A percentile compares a stretch with the other conserved stretches of the same genome.
Conservation (phyloP, 371 early-diverging fungal genomes). For the Saksenaea vasiformis region DNA sequence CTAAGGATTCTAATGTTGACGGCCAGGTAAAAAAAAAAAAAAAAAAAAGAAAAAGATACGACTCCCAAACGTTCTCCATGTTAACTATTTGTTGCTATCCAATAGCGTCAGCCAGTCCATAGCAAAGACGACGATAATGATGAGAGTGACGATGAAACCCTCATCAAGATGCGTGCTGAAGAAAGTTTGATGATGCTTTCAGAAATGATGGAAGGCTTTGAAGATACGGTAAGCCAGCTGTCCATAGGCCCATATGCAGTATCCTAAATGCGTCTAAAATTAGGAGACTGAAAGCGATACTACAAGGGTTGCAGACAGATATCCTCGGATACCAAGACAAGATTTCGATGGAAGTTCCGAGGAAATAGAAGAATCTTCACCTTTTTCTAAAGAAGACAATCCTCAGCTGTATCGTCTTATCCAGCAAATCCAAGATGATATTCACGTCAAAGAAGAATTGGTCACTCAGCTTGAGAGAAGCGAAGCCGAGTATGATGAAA, state of each 20-base stretch:
- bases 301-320: conserved; percentile 6
- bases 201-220: conserved; percentile 3
- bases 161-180: neutral
- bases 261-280: neutral
- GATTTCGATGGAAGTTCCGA: conserved; percentile 11
- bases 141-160: neutral
- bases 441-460: conserved; percentile 58
- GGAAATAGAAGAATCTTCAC: conserved; percentile 17
- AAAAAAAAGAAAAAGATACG: no score
- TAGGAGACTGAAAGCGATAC: neutral
- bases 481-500: conserved; percentile 46
- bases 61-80: no score
- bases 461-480: conserved; percentile 51
- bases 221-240: neutral
- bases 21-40: neutral
- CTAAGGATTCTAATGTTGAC: neutral
- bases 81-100: no score
- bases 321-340: conserved; percentile 13
- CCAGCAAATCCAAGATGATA: conserved; percentile 63
- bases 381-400: conserved; percentile 16
- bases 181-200: neutral
- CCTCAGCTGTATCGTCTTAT: conserved; percentile 39
- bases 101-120: no score
- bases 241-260: neutral
- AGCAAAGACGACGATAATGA: neutral